Evolutionary conservation across 768 basidiomycete species (phyloP).

Genomic region (Suillus paluster): DNA sequence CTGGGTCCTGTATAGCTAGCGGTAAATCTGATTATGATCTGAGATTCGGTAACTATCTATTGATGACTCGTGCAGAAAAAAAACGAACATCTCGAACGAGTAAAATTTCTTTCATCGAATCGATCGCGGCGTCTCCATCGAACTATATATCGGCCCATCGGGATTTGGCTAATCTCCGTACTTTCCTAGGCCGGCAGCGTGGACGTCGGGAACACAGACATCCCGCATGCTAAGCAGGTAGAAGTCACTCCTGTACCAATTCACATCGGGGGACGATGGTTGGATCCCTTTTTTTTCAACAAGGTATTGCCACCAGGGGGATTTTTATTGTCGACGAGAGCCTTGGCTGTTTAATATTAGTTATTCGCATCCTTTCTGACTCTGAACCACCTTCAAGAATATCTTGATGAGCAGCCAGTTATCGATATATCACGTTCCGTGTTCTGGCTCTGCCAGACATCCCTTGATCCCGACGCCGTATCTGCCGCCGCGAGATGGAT

Average conservation of each 20-base stretch:
- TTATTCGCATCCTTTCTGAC: no score
- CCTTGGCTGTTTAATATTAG: background rate
- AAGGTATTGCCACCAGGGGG: conserved; percentile 34
- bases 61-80: conserved; percentile 12
- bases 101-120: conserved; percentile 19
- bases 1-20: conserved; percentile 24
- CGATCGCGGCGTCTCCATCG: conserved; percentile 18
- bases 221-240: conserved; percentile 3
- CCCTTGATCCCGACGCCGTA: background rate
- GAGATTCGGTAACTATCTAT: background rate
- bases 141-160: conserved; percentile 19
- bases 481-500: background rate
- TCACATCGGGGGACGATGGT: no score
- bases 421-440: background rate
- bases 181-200: conserved; percentile 10
- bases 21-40: background rate
- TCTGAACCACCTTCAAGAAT: no score
- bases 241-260: no score
- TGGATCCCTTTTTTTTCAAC: no score
- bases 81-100: conserved; percentile 13
- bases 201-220: background rate
- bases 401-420: background rate
- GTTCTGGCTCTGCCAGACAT: background rate
- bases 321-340: conserved; percentile 17
- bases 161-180: conserved; percentile 14